Base-by-base conservation (phyloP, 306 rosid species). In the Castanea sativa region DNA sequence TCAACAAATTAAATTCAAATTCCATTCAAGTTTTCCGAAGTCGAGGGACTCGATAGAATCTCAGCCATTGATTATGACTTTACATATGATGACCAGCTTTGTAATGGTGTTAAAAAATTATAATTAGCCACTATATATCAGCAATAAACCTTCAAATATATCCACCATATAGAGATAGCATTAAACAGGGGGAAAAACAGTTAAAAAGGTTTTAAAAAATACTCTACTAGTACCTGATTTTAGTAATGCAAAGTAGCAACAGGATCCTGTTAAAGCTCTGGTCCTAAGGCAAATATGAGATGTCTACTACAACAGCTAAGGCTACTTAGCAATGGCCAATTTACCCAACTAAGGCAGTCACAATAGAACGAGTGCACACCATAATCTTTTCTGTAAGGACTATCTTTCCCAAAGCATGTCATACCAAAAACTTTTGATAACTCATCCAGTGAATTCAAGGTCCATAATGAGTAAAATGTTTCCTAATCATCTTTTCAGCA, bases 291-390 rank as follows among this genome's bases (percentile, higher is more conserved):
- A 4, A 7, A 65, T 16, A 30, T 32, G 45, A 32, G 49, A 65
- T 65, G 20, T 30, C 3, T 18, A 6, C 23, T 16, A 29, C 33
- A 73, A 58, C 76, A 51, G 67, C 49, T 16, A 63, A 9, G 29
- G 41, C 23, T 8, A 30, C 15, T 67, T 4, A 8, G 51, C 51
- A 61, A 21, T 59, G 16, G 32, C 32, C 65, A 74, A 45, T 56
- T 74, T 74, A 58, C 53, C 29, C 68, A 75, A 59, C 63, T 13
- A 19, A 71, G 73, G 57, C 68, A 64, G 53, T 71, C 73, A 41
- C 38, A 79, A 75, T 52, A 74, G 87, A 67, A 70, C 67, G 71
- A 73, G 75, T 75, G 87, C 64, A 79, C 74, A 55, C 63, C 51
- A 69, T 73, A 73, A 76, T 71, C 6, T 71, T 71, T 67, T 53